phyloP scores from a whole-genome alignment of 2,329 filamentous ascomycete species.

The Tolypocladium sp. region DNA sequence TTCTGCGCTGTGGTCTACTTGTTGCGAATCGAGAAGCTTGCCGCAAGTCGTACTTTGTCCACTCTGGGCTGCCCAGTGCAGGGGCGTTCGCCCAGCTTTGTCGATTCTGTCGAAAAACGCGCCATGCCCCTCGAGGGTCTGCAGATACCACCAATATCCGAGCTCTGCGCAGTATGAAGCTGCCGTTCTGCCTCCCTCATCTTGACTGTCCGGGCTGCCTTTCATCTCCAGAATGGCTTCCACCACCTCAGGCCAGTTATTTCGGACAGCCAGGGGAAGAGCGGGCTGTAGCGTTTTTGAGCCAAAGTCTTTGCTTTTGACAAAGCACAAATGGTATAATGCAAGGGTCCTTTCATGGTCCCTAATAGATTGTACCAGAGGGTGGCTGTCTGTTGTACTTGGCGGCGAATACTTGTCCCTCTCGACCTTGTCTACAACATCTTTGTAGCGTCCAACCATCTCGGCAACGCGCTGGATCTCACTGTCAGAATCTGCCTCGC shows the following conservation, averaged over 20 bases:
- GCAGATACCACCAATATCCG: conserved; percentile 1
- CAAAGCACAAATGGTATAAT: conserved; percentile 3
- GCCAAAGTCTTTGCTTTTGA: background rate
- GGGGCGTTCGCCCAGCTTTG: background rate
- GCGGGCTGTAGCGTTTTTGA: background rate
- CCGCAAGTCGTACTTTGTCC: background rate
- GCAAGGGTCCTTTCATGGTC: background rate
- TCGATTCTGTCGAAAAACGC: conserved; percentile 4
- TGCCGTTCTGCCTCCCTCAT: conserved; percentile 7
- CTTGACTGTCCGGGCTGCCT: conserved; percentile 3
- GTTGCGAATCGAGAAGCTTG: background rate
- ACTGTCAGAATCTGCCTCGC: too few relatives aligned
- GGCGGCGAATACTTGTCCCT: background rate
- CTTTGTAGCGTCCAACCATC: conserved; percentile 4
- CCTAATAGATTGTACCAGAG: conserved; percentile 2
- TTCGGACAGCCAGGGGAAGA: conserved; percentile 6
- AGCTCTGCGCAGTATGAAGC: conserved; percentile 7
- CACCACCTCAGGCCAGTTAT: conserved; percentile 6
- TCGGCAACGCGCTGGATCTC: background rate
- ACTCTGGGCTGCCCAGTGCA: conserved; percentile 2
- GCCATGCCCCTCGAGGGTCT: background rate
- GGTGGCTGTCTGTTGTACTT: background rate
- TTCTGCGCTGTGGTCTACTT: background rate
- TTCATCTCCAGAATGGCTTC: conserved; percentile 5
- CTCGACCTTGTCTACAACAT: background rate